Base-by-base conservation (phyloP, 1,139 yeast genomes). In the Taphrina communis region DNA sequence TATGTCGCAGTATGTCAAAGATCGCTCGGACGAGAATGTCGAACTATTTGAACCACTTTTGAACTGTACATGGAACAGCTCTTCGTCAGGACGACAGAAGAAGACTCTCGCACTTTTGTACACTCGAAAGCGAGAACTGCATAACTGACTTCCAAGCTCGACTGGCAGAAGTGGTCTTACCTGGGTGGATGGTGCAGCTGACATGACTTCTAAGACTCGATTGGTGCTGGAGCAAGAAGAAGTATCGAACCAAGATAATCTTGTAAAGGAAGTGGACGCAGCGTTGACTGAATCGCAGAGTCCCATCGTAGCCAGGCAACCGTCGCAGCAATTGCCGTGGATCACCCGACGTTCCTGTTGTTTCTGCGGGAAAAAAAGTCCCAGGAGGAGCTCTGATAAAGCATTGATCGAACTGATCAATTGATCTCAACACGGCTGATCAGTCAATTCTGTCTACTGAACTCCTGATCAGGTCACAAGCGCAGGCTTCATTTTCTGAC, bases 91-190 rank as follows among this genome's bases (percentile, higher is more conserved):
- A 21, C 12, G 53, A 50, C 36, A n/a, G 36, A 25, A 50, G 31
- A 21, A 31, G 17, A 9, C 11, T 25, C 21, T 39, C 42, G 14
- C n/a, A 11, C 8, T 25, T 12, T n/a, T 50, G 12, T 50, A 11
- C 53, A 21, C 36, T 50, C 53, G 53, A 25, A 25, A 50, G 36
- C 36, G 53, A 25, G 53, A 25, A 50, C 53, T 50, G 53, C 53
- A 21, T 25, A 6, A 8, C 21, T 50, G 58, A 53, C 58, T 53
- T 53, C 58, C 58, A 36, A 53, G 12, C 42, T 53, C 58, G 58
- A 53, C 58, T 53, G 58, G 58, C 42, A 53, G 42, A 38, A 53
- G 58, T 53, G 58, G 58, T 36, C 58, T 35, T 53, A 53, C 58
- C 58, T 53, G 58, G 53, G 53, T 50, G 25, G 41, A n/a, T 36